These are phyloP conservation scores for Xanthoceras sorbifolium DNA, from an alignment of 345 rosid genomes.

Conservation along the genomic window DNA sequence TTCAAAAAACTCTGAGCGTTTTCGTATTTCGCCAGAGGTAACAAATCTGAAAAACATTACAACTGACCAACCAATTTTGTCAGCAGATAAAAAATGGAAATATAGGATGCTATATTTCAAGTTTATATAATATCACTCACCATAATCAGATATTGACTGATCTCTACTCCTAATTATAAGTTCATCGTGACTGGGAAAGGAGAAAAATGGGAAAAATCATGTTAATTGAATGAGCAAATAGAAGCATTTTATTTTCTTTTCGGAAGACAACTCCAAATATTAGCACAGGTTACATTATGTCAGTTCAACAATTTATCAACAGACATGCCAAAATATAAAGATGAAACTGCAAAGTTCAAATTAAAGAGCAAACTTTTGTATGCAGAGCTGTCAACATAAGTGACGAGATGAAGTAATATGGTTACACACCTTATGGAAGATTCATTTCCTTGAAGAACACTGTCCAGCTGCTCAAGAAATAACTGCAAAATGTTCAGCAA, in stretches of 20 bases:
- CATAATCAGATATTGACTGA: conserved; percentile 87
- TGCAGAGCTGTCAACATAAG: not conserved
- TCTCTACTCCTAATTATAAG: conserved; percentile 82
- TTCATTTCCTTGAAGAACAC: conserved; percentile 79
- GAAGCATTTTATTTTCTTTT: conserved; percentile 11
- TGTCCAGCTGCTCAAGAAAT: conserved; percentile 91
- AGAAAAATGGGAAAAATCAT: conserved; percentile 12
- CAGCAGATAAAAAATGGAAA: conserved; percentile 26
- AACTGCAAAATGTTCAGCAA: conserved; percentile 49
- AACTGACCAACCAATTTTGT: conserved; percentile 65
- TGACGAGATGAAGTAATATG: not conserved
- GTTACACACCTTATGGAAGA: conserved; percentile 64
- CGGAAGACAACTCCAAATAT: conserved; percentile 5
- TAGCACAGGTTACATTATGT: not conserved
- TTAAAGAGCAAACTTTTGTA: not conserved
- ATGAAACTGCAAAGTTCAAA: not conserved
- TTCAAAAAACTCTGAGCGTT: conserved; percentile 84
- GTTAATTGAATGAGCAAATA: conserved; percentile 20
- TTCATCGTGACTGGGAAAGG: conserved; percentile 68
- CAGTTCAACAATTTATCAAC: not conserved
- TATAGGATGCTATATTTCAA: conserved; percentile 16
- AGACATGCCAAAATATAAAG: not conserved
- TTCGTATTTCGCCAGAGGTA: conserved; percentile 90
- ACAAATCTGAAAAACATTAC: conserved; percentile 99
- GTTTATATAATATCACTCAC: conserved; percentile 47